Evolutionary conservation across 305 asterid genomes (phyloP).

Genomic region (Fraxinus greggii): DNA sequence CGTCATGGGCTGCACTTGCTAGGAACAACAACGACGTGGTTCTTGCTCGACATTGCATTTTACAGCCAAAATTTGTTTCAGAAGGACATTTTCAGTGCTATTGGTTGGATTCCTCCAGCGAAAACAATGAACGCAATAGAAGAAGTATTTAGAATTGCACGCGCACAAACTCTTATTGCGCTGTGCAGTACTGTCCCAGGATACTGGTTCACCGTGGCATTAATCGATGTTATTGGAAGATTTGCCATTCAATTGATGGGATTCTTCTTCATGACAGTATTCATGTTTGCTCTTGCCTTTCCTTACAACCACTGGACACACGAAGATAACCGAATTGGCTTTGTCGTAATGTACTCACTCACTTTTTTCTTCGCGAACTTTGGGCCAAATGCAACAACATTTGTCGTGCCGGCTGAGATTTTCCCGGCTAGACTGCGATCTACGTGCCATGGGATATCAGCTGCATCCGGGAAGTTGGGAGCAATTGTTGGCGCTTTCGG

Average conservation of each 20-base stretch:
- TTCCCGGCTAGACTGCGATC: conserved; percentile 50
- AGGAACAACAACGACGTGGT: conserved; percentile 49
- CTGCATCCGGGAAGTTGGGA: conserved; percentile 47
- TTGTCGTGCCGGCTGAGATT: conserved; percentile 57
- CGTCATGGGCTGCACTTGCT: conserved; percentile 51
- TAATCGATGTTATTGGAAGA: conserved; percentile 42
- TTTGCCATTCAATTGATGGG: conserved; percentile 44
- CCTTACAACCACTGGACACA: conserved; percentile 48
- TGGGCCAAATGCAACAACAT: conserved; percentile 53
- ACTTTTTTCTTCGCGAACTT: conserved; percentile 53
- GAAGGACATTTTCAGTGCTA: conserved; percentile 46
- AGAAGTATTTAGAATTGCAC: conserved; percentile 41
- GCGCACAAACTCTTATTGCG: conserved; percentile 48
- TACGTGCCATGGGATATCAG: conserved; percentile 51
- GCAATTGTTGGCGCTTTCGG: conserved; percentile 55
- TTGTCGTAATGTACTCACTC: conserved; percentile 39
- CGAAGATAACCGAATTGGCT: conserved; percentile 37
- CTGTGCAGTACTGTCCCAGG: conserved; percentile 50
- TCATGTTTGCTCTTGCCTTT: conserved; percentile 47
- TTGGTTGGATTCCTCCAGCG: conserved; percentile 53
- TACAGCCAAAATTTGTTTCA: conserved; percentile 53
- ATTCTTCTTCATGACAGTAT: conserved; percentile 46
- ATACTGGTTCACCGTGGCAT: conserved; percentile 47
- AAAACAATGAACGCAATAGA: conserved; percentile 39
- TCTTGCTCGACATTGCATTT: conserved; percentile 47